phyloP scores from a whole-genome alignment of 2,329 filamentous ascomycete genomes.

The Fusarium nodosum region DNA sequence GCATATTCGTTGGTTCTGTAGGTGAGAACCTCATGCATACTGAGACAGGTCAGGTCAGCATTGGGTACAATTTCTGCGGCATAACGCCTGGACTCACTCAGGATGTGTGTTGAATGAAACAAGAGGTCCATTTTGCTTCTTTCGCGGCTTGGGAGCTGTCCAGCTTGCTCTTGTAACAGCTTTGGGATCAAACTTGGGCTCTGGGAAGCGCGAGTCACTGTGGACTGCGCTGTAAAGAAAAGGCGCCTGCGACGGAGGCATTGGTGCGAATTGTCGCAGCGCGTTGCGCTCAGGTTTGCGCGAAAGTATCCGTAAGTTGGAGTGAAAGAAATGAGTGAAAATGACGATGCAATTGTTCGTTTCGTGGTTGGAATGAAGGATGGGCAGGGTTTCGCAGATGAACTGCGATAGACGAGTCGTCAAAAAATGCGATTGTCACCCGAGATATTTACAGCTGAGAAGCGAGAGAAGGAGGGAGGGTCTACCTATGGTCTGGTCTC shows the following conservation, averaged over 20 bases:
- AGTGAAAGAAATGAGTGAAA: conserved; percentile 3
- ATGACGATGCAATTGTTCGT: conserved; percentile 11
- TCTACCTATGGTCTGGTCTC: conserved; percentile 2
- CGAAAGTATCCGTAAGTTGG: conserved; percentile 11
- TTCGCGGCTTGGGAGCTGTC: conserved; percentile 71
- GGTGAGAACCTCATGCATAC: conserved; percentile 73
- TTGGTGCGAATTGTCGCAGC: conserved; percentile 30
- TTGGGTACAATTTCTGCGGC: neutral
- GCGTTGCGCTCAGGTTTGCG: conserved; percentile 28
- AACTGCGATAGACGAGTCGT: conserved; percentile 16
- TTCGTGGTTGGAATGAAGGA: conserved; percentile 31
- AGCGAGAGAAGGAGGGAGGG: conserved; percentile 14
- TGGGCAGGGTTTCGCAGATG: conserved; percentile 14
- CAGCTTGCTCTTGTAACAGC: conserved; percentile 85
- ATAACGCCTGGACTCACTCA: conserved; percentile 69
- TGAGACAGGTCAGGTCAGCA: conserved; percentile 46
- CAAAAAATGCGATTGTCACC: conserved; percentile 38
- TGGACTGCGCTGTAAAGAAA: conserved; percentile 77
- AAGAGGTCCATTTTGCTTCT: conserved; percentile 80
- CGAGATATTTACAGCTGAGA: conserved; percentile 22
- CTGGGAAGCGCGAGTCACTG: conserved; percentile 67
- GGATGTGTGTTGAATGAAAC: conserved; percentile 88
- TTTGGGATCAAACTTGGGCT: conserved; percentile 83
- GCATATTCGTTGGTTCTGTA: conserved; percentile 72
- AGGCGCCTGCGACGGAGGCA: conserved; percentile 62